Evolutionary conservation across 257 asterid genomes (phyloP).

Genomic region (Datura wrightii): DNA sequence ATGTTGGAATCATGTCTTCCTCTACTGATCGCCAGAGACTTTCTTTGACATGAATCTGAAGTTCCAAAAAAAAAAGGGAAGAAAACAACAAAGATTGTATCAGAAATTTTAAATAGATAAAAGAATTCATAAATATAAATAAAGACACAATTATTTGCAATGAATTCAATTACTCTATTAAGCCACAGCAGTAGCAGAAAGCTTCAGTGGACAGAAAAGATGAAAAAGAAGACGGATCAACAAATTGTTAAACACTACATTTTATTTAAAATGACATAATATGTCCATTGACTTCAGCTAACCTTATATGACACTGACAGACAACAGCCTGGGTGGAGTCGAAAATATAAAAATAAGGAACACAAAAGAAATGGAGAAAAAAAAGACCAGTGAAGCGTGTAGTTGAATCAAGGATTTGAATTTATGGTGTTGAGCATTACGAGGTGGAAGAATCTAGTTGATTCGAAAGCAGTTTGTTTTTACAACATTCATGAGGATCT

Average conservation of each 20-base stretch:
- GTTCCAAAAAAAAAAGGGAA: constrained; percentile 35
- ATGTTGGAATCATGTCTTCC: constrained; percentile 81
- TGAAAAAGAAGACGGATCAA: not conserved
- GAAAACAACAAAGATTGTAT: constrained; percentile 28
- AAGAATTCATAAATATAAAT: not conserved
- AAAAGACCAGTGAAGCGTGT: constrained; percentile 10
- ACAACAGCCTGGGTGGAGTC: not conserved
- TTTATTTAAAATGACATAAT: not conserved
- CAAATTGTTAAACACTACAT: not conserved
- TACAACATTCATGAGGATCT: not conserved
- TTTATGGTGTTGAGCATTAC: not conserved
- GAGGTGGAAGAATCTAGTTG: not conserved
- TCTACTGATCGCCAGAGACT: constrained; percentile 82
- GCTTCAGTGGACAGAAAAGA: not conserved
- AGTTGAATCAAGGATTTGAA: constrained; percentile 14
- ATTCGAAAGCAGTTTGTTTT: not conserved
- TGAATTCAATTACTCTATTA: not conserved
- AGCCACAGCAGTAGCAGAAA: constrained; percentile 8
- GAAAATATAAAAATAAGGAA: constrained; percentile 1
- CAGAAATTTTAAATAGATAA: constrained; percentile 4
- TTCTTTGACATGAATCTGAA: constrained; percentile 75
- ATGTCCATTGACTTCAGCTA: constrained; percentile 19
- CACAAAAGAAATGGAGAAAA: not conserved
- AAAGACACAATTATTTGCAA: not conserved
- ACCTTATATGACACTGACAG: not conserved